Base-by-base conservation (phyloP, 2,329 filamentous ascomycete species). In the Fusarium cyanostomum region DNA sequence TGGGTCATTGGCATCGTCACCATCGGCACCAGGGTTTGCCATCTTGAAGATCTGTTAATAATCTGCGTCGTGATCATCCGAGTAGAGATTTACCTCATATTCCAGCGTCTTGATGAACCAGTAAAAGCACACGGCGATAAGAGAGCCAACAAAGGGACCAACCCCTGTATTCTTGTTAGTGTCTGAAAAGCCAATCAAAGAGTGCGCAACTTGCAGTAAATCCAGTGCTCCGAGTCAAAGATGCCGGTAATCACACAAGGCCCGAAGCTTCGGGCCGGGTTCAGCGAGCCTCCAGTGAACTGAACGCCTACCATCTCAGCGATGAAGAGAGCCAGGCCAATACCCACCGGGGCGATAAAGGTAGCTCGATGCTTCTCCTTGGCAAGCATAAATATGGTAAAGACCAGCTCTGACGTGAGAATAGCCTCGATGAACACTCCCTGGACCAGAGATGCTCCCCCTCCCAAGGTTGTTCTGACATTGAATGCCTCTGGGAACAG, bases 321-420 rank as follows among this genome's bases (percentile, higher is more conserved):
- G 33, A 82, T 77, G 67, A 82, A 82, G 6, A 81, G 70, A 12
- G 79, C 75, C 54, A 82, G 68, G 3, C 79, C 80, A 39, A 83
- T 82, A 5, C 81, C 81, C 2, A 83, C 72, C 0, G 81, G 81
- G 12, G 81, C 81, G 13, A 83, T 74, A 50, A 81, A 82, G 1
- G 80, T 82, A 0, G 74, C 80, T 5, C 74, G 72, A 52, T 82
- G 81, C 66, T 83, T 81, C 69, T 83, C 81, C 24, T 80, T 80
- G 18, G 81, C 81, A n/a, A 83, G 74, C 80, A 83, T 82, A 59
- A 83, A 81, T 50, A 83, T 81, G 10, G 80, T 79, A 53, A 83
- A 82, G 12, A 81, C 74, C 24, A 84, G 62, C 60, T 83, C 78
- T 10, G 79, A 77, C 3, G 81, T 83, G 13, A 83, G 71, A 27